phyloP scores from a whole-genome alignment of 108 stramenopile species.

The Cyclotella choctawhatcheeana region DNA sequence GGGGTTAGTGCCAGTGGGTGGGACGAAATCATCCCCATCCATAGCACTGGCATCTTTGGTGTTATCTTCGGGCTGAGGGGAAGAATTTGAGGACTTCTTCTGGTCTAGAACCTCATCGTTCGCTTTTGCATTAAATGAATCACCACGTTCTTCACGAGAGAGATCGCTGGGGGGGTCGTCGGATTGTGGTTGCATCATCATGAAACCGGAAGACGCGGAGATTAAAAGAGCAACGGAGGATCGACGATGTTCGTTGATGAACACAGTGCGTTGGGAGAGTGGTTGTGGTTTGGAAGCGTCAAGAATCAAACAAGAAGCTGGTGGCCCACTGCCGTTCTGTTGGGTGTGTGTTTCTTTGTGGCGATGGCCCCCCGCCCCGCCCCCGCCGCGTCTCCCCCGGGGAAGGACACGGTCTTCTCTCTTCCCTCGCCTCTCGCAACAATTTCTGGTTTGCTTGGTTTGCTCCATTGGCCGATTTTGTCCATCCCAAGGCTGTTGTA shows the following conservation, averaged over 20 bases:
- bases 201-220: background rate
- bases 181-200: background rate
- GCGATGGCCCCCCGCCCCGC: no score
- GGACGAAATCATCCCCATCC: background rate
- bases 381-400: no score
- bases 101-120: background rate
- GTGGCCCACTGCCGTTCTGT: background rate
- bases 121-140: no score
- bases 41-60: background rate
- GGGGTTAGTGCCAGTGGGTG: slow-evolving; percentile 11
- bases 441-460: no score
- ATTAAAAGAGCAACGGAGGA: slow-evolving; percentile 7
- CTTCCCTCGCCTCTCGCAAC: no score
- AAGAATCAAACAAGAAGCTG: no score
- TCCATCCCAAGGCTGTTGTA: no score
- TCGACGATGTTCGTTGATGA: slow-evolving; percentile 8
- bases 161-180: no score
- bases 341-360: background rate
- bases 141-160: no score
- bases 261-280: background rate
- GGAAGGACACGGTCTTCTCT: no score
- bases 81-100: background rate
- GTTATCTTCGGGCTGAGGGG: background rate
- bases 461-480: no score
- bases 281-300: background rate